Base-by-base conservation (phyloP, 1,139 yeast genomes). In the Diutina mesorugosa region DNA sequence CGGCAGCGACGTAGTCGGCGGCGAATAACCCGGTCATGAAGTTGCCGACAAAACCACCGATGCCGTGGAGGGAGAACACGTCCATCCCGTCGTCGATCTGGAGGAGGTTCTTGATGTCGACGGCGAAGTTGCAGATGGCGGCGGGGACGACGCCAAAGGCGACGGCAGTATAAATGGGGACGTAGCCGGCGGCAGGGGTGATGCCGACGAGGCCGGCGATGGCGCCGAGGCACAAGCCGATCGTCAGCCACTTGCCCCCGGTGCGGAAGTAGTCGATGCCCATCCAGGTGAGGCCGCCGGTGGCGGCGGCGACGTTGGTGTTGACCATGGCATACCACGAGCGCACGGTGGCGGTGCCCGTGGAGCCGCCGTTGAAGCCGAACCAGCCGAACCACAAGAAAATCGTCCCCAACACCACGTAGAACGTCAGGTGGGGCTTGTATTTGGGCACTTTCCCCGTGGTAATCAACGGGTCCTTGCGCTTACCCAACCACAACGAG, bases 341-440 rank as follows among this genome's bases (percentile, higher is more conserved):
- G 73, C 97, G 86, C 69, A 91, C 84, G 60, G 91, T 72, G 50
- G 96, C 87, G 69, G 88, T 87, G 70, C 96, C 97, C 57, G 97
- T 88, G 55, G 97, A 89, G 65, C 98, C 97, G 71, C 97, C 97
- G 77, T 93, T 91, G 81, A 91, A 91, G 56, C 97, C 97, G 66
- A 88, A 90, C 98, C 99, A 91, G 53, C 98, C 98, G 66, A 91
- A 90, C 97, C 97, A 91, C 65, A 91, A 81, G 76, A 93, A 88
- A 4, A 89, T 85, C 28, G 97, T 90, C 58, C 98, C 99, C 60
- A 91, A 74, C n/a, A 90, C 97, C 59, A 90, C 89, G 56, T 90
- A 83, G 12, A 95, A 80, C 55, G 90, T 95, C 4, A 91, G 84
- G 69, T 91, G 97, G 45, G 98, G 97, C 73, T 85, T 88, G 74